A percentile compares a stretch with the other conserved stretches of the same genome.
Evolutionary conservation across 2,329 filamentous ascomycete species (phyloP).

Genomic region (Colletotrichum phormii): DNA sequence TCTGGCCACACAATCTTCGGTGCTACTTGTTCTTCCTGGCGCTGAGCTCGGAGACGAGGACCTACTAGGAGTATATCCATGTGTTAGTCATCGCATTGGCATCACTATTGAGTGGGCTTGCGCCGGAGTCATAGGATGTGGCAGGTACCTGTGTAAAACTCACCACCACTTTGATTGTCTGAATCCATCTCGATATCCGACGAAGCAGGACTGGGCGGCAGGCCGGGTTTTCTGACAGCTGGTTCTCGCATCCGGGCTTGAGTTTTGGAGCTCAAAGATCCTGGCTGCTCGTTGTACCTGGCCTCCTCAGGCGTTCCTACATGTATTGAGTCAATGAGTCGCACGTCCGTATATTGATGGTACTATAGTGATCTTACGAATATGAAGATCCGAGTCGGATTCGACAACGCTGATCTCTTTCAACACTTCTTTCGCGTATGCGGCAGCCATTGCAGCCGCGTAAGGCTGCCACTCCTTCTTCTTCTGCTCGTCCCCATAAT

Average conservation of each 20-base stretch:
- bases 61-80: neutral
- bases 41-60: neutral
- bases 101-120: neutral
- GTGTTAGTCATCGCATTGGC: neutral
- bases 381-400: too few relatives aligned
- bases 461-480: constrained; percentile 50
- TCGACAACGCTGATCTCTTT: too few relatives aligned
- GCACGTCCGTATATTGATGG: too few relatives aligned
- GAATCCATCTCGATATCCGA: neutral
- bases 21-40: neutral
- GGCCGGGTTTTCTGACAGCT: neutral
- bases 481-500: constrained; percentile 48
- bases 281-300: too few relatives aligned
- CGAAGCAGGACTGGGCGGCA: neutral
- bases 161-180: neutral
- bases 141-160: neutral
- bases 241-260: too few relatives aligned
- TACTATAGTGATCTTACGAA: too few relatives aligned
- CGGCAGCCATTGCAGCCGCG: constrained; percentile 47
- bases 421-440: constrained; percentile 38
- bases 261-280: too few relatives aligned
- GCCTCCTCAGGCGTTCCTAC: too few relatives aligned
- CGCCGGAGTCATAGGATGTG: neutral
- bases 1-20: neutral
- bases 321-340: too few relatives aligned